Conservation (phyloP, 345 rosid species). For the Citropsis articulata region DNA sequence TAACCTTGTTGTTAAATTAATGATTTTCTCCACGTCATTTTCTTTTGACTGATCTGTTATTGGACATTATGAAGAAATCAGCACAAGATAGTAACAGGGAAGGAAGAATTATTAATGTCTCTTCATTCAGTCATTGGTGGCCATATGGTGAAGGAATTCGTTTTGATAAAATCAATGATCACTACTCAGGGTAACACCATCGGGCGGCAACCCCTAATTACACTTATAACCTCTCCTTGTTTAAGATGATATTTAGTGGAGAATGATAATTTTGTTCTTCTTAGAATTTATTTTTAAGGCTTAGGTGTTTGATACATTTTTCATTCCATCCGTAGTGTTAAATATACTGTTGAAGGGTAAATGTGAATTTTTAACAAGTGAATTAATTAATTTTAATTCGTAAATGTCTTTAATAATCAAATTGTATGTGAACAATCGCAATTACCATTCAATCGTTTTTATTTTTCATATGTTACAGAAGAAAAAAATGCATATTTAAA, state of each 20-base stretch:
- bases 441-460: too few species aligned
- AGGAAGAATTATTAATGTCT: constrained; percentile 67
- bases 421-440: too few species aligned
- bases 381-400: too few species aligned
- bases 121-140: constrained; percentile 57
- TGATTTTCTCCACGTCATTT: constrained; percentile 56
- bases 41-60: constrained; percentile 61
- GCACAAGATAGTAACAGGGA: constrained; percentile 51
- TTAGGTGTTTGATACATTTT: too few species aligned
- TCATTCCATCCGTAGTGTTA: too few species aligned
- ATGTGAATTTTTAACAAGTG: too few species aligned
- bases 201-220: neutral
- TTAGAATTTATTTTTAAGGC: too few species aligned
- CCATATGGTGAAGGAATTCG: constrained; percentile 39
- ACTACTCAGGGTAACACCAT: constrained; percentile 43
- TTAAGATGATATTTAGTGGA: neutral
- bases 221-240: neutral
- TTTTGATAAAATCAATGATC: constrained; percentile 58
- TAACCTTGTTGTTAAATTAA: constrained; percentile 1
- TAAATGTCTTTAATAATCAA: too few species aligned
- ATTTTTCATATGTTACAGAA: too few species aligned
- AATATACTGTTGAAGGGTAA: too few species aligned
- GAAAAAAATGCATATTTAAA: too few species aligned
- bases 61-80: constrained; percentile 74
- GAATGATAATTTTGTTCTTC: neutral